phyloP scores from a whole-genome alignment of 1,284 basidiomycete genomes.

The Cronartium quercuum region DNA sequence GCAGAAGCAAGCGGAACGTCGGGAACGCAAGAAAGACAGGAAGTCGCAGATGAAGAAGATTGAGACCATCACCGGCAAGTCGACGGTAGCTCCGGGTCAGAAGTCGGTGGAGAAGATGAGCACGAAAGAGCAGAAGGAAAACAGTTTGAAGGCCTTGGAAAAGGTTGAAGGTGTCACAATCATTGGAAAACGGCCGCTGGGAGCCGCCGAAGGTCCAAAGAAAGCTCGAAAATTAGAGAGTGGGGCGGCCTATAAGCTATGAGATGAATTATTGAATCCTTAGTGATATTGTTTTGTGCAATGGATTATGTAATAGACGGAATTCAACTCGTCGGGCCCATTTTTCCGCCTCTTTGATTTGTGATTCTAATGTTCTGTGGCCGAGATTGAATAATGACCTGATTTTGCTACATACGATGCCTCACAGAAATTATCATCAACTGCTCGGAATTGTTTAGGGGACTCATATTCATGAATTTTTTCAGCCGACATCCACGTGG shows the following conservation, averaged over 20 bases:
- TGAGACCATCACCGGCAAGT: neutral
- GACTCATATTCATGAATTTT: no score
- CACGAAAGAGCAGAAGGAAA: neutral
- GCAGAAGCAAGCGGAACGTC: conserved; percentile 13
- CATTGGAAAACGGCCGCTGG: neutral
- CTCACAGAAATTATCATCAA: no score
- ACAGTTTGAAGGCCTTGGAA: neutral
- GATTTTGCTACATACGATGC: no score
- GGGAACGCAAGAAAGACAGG: neutral
- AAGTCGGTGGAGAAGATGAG: neutral
- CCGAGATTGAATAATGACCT: no score
- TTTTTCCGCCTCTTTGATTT: no score
- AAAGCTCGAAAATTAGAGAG: neutral
- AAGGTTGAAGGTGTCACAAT: conserved; percentile 1
- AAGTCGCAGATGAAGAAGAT: neutral
- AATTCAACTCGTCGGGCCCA: no score
- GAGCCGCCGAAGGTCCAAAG: neutral
- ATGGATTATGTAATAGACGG: no score
- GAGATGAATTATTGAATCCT: neutral
- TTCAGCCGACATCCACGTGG: no score
- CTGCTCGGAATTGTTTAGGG: no score
- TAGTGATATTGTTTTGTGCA: no score
- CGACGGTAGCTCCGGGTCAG: no score
- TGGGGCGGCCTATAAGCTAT: neutral
- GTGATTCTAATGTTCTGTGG: no score